Conservation (phyloP, 2,329 filamentous ascomycete species). For the Leptosphaerulina australis region DNA sequence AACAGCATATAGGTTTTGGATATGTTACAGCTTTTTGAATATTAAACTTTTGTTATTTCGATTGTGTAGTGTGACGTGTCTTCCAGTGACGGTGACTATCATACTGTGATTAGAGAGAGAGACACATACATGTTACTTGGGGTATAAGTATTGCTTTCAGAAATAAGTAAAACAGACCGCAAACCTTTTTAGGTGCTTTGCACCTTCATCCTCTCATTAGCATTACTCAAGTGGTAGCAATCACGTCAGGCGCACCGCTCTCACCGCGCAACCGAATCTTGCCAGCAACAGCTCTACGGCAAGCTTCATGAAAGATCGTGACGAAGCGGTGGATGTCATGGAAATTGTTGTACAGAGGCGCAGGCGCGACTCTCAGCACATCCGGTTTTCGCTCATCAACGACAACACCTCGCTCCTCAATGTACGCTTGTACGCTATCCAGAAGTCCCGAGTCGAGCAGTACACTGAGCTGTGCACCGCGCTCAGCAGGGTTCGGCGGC, state of each 20-base stretch:
- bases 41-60: neutral
- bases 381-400: slow-evolving; percentile 85
- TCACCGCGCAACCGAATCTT: neutral
- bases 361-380: slow-evolving; percentile 82
- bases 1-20: neutral
- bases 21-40: neutral
- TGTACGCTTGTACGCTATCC: slow-evolving; percentile 66
- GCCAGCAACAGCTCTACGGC: slow-evolving; percentile 41
- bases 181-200: neutral
- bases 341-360: slow-evolving; percentile 83
- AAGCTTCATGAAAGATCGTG: slow-evolving; percentile 58
- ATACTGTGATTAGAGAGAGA: neutral
- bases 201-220: neutral
- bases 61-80: neutral
- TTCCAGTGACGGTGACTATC: neutral
- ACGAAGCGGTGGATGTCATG: slow-evolving; percentile 64
- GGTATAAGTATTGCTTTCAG: slow-evolving; percentile 21
- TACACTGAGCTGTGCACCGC: slow-evolving; percentile 81
- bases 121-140: neutral
- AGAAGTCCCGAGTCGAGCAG: slow-evolving; percentile 70
- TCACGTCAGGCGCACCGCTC: slow-evolving; percentile 11
- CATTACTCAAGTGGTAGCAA: slow-evolving; percentile 20
- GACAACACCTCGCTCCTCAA: slow-evolving; percentile 73
- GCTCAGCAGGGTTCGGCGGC: slow-evolving; percentile 67
- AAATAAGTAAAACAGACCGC: neutral